Conservation (phyloP, 257 asterid genomes). For the Rubia yunnanensis region DNA sequence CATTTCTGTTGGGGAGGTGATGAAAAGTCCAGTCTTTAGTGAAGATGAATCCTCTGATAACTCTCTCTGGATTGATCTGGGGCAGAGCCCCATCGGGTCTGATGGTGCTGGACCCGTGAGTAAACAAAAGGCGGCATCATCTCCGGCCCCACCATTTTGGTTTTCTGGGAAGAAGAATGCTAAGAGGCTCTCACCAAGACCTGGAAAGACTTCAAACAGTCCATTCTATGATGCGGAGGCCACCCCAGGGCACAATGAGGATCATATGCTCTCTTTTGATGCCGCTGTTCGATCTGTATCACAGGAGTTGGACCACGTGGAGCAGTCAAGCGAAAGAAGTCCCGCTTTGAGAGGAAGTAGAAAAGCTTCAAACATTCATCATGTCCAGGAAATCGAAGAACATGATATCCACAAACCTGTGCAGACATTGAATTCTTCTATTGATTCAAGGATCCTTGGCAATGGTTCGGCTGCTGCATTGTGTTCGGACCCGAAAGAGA, state of each 20-base stretch:
- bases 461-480: constrained; percentile 46
- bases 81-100: constrained; percentile 82
- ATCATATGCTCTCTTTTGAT: constrained; percentile 67
- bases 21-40: constrained; percentile 93
- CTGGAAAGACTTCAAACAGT: constrained; percentile 49
- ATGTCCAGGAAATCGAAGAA: constrained; percentile 59
- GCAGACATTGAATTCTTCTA: constrained; percentile 13
- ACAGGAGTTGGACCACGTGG: constrained; percentile 64
- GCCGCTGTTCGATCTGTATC: constrained; percentile 85
- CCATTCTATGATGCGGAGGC: constrained; percentile 54
- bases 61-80: constrained; percentile 96
- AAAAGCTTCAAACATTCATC: constrained; percentile 20
- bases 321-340: constrained; percentile 29
- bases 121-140: constrained; percentile 48
- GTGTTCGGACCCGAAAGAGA: constrained; percentile 58
- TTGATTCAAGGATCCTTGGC: constrained; percentile 17
- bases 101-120: constrained; percentile 47
- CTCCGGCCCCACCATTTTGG: constrained; percentile 89
- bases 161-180: constrained; percentile 57
- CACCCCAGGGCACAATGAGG: constrained; percentile 39
- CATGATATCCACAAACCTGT: constrained; percentile 29
- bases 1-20: constrained; percentile 83
- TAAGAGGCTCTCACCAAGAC: constrained; percentile 58
- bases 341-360: constrained; percentile 22
- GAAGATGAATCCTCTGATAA: constrained; percentile 97